These are phyloP conservation scores for Ascochyta fabae DNA, from an alignment of 2,329 filamentous ascomycete genomes.

Conservation along the genomic window DNA sequence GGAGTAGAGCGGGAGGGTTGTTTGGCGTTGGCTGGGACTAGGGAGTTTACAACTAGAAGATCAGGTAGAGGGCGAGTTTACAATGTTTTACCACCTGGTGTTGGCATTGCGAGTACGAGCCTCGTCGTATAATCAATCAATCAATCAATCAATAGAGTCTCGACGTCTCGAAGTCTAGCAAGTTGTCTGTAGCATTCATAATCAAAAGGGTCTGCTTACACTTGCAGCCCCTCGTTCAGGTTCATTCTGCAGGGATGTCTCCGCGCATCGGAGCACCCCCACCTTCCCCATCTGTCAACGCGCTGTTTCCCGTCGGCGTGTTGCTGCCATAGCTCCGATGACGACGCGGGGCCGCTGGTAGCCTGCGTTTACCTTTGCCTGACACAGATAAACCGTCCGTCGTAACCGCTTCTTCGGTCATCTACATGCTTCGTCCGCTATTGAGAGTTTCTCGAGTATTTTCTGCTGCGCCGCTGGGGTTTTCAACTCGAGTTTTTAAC, in stretches of 20 bases:
- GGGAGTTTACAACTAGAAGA: too few species aligned
- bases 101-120: too few species aligned
- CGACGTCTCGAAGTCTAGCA: too few species aligned
- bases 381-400: slow-evolving; percentile 15
- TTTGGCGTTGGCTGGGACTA: too few species aligned
- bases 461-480: background rate
- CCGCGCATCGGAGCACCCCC: slow-evolving; percentile 12
- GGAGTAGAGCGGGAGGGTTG: too few species aligned
- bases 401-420: too few species aligned
- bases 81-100: too few species aligned
- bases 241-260: background rate
- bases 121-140: too few species aligned
- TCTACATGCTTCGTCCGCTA: slow-evolving; percentile 10
- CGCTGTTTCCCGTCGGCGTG: slow-evolving; percentile 14
- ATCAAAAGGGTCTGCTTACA: background rate
- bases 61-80: too few species aligned
- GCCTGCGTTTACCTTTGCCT: slow-evolving; percentile 31
- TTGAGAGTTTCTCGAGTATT: slow-evolving; percentile 1
- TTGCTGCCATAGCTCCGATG: slow-evolving; percentile 8
- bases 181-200: too few species aligned
- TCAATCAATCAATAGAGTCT: too few species aligned
- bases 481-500: background rate
- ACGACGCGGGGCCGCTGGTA: slow-evolving; percentile 23
- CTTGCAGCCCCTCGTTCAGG: background rate
- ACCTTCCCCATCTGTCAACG: slow-evolving; percentile 11